A percentile compares a stretch with the other conserved stretches of the same genome.
These are phyloP conservation scores for Basidiobolus meristosporus DNA, from an alignment of 371 early-diverging fungal genomes.

Conservation along the genomic window DNA sequence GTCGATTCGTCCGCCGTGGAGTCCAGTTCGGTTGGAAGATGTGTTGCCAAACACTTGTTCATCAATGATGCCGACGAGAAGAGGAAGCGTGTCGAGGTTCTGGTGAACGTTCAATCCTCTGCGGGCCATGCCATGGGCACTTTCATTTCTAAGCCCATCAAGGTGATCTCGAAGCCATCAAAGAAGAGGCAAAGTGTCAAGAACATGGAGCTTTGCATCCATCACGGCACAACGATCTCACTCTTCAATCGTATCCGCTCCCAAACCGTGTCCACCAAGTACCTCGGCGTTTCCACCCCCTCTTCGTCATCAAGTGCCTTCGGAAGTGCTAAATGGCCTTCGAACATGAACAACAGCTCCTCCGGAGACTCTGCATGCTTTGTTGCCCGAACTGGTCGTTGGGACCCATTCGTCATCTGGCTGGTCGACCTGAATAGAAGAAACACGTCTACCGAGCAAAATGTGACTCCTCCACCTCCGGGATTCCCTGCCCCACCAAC, in stretches of 20 bases:
- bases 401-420: slow-evolving; percentile 85
- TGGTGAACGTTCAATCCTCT: neutral
- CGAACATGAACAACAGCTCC: slow-evolving; percentile 22
- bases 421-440: slow-evolving; percentile 39
- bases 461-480: slow-evolving; percentile 40
- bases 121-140: slow-evolving; percentile 13
- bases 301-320: slow-evolving; percentile 4
- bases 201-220: slow-evolving; percentile 49
- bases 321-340: too few species aligned
- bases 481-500: slow-evolving; percentile 57
- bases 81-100: neutral
- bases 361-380: slow-evolving; percentile 36
- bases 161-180: slow-evolving; percentile 69
- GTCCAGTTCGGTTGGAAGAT: neutral
- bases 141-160: slow-evolving; percentile 48
- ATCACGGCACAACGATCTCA: slow-evolving; percentile 21
- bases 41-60: neutral
- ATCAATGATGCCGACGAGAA: neutral
- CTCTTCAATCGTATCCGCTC: slow-evolving; percentile 25
- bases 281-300: slow-evolving; percentile 24
- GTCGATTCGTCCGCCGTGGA: neutral
- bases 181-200: slow-evolving; percentile 69
- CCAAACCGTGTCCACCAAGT: slow-evolving; percentile 73
- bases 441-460: slow-evolving; percentile 37
- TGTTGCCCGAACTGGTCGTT: slow-evolving; percentile 52